Evolutionary conservation across 768 basidiomycete species (phyloP).

Genomic region (Auricularia auricula-judae): DNA sequence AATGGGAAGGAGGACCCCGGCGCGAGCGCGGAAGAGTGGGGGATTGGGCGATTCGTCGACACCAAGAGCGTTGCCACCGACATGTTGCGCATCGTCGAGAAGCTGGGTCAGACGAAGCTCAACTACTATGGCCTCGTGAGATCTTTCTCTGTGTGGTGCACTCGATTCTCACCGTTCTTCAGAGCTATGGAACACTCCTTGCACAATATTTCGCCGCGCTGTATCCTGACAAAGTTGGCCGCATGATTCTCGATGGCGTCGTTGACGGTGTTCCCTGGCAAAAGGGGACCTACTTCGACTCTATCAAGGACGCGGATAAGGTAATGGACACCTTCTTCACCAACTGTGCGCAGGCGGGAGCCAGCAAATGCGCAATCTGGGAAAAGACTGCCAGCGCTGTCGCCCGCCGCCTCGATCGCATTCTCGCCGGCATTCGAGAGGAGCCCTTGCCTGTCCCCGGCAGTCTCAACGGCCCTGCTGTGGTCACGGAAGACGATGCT

Average conservation of each 20-base stretch:
- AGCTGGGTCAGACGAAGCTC: slow-evolving; percentile 10
- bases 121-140: slow-evolving; percentile 5
- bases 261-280: not conserved
- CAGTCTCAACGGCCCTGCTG: not conserved
- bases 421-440: not conserved
- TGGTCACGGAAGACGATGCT: not conserved
- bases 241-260: slow-evolving; percentile 5
- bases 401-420: not conserved
- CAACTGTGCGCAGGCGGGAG: not conserved
- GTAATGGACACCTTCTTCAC: not conserved
- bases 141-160: not conserved
- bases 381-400: not conserved
- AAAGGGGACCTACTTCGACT: not conserved
- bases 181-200: slow-evolving; percentile 4
- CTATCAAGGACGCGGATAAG: not conserved
- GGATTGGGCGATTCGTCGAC: not conserved
- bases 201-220: slow-evolving; percentile 1
- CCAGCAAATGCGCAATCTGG: not conserved
- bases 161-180: not conserved
- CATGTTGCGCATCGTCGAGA: slow-evolving; percentile 11
- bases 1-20: not conserved
- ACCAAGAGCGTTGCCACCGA: slow-evolving; percentile 9
- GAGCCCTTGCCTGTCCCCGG: not conserved
- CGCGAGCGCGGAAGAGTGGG: not conserved
- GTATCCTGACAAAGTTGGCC: slow-evolving; percentile 1